A percentile compares a stretch with the other conserved stretches of the same genome.
These are phyloP conservation scores for Rhodotorula sp. DNA, from an alignment of 1,284 basidiomycete species.

Conservation along the genomic window DNA sequence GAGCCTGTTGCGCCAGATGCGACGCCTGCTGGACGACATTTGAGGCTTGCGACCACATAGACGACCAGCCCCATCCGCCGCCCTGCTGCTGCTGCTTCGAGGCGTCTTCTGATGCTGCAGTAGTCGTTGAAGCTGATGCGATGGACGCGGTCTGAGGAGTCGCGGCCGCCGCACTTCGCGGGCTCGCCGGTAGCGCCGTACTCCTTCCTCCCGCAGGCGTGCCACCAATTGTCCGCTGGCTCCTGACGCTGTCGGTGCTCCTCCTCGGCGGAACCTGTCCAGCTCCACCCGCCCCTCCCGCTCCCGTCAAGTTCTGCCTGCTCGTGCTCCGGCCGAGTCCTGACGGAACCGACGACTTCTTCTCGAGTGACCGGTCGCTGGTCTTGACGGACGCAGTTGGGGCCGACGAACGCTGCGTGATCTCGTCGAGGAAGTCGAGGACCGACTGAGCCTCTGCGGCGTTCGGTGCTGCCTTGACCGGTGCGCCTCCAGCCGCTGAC, in stretches of 20 bases:
- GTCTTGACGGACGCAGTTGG: conserved; percentile 26
- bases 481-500: conserved; percentile 2
- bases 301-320: conserved; percentile 10
- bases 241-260: conserved; percentile 31
- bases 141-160: background rate
- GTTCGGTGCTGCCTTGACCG: conserved; percentile 28
- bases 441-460: conserved; percentile 60
- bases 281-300: background rate
- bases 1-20: conserved; percentile 78
- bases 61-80: conserved; percentile 58
- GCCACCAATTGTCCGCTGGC: background rate
- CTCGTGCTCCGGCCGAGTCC: conserved; percentile 15
- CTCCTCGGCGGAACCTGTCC: conserved; percentile 1
- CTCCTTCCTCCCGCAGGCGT: background rate
- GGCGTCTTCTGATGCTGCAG: background rate
- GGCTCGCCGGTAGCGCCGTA: no score
- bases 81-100: background rate
- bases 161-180: background rate
- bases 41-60: conserved; percentile 80
- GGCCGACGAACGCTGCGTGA: conserved; percentile 67
- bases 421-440: conserved; percentile 88
- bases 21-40: conserved; percentile 84
- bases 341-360: background rate
- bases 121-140: background rate
- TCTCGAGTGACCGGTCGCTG: conserved; percentile 33